phyloP scores from a whole-genome alignment of 1,284 basidiomycete genomes.

The Trichosporon coremiiforme region DNA sequence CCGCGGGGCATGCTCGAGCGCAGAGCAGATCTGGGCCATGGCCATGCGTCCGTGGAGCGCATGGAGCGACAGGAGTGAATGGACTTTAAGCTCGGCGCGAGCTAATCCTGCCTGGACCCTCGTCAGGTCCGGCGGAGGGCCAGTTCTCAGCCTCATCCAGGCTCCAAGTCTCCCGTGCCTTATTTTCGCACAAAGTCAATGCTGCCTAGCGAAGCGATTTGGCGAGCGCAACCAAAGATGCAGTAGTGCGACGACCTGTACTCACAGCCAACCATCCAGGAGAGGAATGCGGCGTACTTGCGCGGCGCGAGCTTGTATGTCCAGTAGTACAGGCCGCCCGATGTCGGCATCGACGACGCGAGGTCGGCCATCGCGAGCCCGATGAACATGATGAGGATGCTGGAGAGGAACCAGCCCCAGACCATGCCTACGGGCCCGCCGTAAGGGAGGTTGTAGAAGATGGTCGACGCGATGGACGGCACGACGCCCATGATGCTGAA shows the following conservation, averaged over 20 bases:
- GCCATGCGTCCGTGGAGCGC: not conserved
- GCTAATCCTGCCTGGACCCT: too few species aligned
- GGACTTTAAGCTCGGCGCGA: not conserved
- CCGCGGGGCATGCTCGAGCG: not conserved
- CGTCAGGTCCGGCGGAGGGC: too few species aligned
- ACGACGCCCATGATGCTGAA: constrained; percentile 64
- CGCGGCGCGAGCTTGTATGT: constrained; percentile 53
- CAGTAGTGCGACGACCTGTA: not conserved
- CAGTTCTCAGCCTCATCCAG: not conserved
- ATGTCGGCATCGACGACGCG: constrained; percentile 46
- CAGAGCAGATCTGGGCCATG: not conserved
- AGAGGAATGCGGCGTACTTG: constrained; percentile 48
- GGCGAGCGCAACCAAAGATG: not conserved
- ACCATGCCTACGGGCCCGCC: constrained; percentile 76
- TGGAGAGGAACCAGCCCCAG: constrained; percentile 61
- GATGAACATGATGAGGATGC: constrained; percentile 59
- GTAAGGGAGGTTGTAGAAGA: constrained; percentile 63
- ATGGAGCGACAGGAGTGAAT: not conserved
- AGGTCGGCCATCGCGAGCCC: constrained; percentile 63
- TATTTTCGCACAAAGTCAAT: not conserved
- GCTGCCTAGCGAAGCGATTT: not conserved
- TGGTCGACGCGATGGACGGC: constrained; percentile 56
- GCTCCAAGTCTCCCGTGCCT: constrained; percentile 3
- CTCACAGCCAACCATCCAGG: constrained; percentile 54
- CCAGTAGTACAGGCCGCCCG: constrained; percentile 55